A percentile compares a stretch with the other conserved stretches of the same genome.
These are phyloP conservation scores for Coriolopsis trogii DNA, from an alignment of 1,284 basidiomycete species.

Conservation along the genomic window DNA sequence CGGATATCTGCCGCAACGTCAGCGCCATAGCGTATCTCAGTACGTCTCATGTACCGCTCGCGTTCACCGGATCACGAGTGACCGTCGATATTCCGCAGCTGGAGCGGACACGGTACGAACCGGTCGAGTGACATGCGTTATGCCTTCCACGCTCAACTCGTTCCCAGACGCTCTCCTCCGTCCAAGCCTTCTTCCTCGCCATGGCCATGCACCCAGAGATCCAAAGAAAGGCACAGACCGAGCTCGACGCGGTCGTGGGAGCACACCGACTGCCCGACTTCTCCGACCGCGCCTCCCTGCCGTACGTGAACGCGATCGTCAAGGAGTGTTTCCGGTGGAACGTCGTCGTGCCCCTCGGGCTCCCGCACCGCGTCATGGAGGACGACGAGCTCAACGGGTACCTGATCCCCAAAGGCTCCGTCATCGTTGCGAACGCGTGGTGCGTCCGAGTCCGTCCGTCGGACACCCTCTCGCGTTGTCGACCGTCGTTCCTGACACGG, in stretches of 20 bases:
- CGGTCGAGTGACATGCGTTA: not conserved
- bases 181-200: conserved; percentile 28
- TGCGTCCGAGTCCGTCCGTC: conserved; percentile 34
- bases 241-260: conserved; percentile 35
- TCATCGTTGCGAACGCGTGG: conserved; percentile 19
- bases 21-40: not conserved
- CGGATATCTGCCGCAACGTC: not conserved
- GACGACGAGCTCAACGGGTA: conserved; percentile 6
- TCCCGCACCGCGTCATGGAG: not conserved
- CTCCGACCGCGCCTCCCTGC: conserved; percentile 29
- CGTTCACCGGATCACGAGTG: not conserved
- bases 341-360: not conserved
- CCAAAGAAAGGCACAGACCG: conserved; percentile 33
- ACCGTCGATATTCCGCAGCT: not conserved
- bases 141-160: not conserved
- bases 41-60: not conserved
- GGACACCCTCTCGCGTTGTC: conserved; percentile 10
- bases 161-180: conserved; percentile 5
- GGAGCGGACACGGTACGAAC: not conserved
- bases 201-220: conserved; percentile 34
- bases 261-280: conserved; percentile 32
- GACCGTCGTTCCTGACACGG: not conserved
- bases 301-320: conserved; percentile 34
- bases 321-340: conserved; percentile 29
- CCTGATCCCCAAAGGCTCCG: conserved; percentile 20